A percentile compares a stretch with the other conserved stretches of the same genome.
Conservation (phyloP, 129 eudicot genomes). For the Lonicera japonica region DNA sequence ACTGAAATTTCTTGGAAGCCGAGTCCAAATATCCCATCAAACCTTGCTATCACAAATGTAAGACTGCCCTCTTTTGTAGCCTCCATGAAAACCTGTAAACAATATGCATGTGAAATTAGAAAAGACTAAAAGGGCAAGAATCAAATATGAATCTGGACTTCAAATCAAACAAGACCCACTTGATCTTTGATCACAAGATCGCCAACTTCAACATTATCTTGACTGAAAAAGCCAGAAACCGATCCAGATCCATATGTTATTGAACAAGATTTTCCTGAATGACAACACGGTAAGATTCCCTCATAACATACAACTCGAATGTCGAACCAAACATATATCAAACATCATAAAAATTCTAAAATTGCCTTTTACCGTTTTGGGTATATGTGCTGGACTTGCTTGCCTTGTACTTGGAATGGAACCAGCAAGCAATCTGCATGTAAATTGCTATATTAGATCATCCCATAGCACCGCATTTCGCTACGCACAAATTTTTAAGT, state of each 20-base stretch:
- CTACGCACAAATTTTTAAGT: not conserved
- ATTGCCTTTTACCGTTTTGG: conserved; percentile 28
- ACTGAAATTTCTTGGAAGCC: conserved; percentile 87
- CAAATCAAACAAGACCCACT: conserved; percentile 28
- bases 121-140: conserved; percentile 2
- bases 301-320: no score
- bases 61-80: conserved; percentile 69
- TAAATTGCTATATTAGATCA: not conserved
- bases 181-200: conserved; percentile 69
- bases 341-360: not conserved
- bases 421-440: conserved; percentile 47
- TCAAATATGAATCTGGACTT: not conserved
- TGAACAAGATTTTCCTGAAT: conserved; percentile 48
- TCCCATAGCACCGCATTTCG: not conserved
- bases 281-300: not conserved
- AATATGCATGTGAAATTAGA: not conserved
- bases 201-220: conserved; percentile 75
- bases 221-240: conserved; percentile 74
- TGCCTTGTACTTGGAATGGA: conserved; percentile 45
- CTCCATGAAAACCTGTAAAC: conserved; percentile 62
- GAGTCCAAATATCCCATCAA: conserved; percentile 86
- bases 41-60: conserved; percentile 53
- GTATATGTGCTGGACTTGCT: conserved; percentile 49
- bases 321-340: not conserved
- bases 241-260: conserved; percentile 73